Conservation (phyloP, 495 filamentous ascomycete species). For the Annulohypoxylon moriforme region DNA sequence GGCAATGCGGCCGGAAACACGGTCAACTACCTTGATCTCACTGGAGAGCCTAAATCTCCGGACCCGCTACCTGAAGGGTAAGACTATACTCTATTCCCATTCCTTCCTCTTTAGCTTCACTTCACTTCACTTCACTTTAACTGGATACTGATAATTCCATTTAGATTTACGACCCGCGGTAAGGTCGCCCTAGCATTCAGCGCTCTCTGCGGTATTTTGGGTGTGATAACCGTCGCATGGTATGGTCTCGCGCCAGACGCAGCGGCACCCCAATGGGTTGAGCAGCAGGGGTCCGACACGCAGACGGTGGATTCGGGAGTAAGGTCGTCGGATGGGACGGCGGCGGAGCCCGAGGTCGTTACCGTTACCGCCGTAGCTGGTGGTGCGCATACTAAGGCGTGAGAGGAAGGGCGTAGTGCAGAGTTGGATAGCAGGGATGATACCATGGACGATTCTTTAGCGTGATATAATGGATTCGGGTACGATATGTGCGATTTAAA, state of each 20-base stretch:
- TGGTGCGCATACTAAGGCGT: conserved; percentile 23
- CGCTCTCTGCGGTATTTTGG: conserved; percentile 75
- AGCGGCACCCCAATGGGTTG: conserved; percentile 4
- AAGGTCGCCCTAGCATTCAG: conserved; percentile 81
- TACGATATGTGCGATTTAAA: background rate
- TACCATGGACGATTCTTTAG: background rate
- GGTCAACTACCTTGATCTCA: conserved; percentile 70
- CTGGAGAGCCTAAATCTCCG: conserved; percentile 67
- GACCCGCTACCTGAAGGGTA: conserved; percentile 70
- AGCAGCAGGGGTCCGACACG: conserved; percentile 5
- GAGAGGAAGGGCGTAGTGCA: background rate
- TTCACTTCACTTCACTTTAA: too few species aligned
- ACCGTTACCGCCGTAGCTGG: conserved; percentile 20
- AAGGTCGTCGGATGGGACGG: conserved; percentile 24
- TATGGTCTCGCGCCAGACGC: conserved; percentile 65
- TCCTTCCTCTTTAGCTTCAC: too few species aligned
- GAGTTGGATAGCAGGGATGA: background rate
- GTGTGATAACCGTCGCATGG: conserved; percentile 73
- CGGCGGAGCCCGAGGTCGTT: conserved; percentile 22
- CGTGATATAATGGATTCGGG: background rate
- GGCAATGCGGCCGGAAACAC: conserved; percentile 85
- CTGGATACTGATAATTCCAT: too few species aligned
- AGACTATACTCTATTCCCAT: conserved; percentile 21
- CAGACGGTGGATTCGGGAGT: background rate
- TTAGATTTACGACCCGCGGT: conserved; percentile 76